A percentile compares a stretch with the other conserved stretches of the same genome.
Conservation (phyloP, 495 filamentous ascomycete species). For the Penicilliopsis zonata region DNA sequence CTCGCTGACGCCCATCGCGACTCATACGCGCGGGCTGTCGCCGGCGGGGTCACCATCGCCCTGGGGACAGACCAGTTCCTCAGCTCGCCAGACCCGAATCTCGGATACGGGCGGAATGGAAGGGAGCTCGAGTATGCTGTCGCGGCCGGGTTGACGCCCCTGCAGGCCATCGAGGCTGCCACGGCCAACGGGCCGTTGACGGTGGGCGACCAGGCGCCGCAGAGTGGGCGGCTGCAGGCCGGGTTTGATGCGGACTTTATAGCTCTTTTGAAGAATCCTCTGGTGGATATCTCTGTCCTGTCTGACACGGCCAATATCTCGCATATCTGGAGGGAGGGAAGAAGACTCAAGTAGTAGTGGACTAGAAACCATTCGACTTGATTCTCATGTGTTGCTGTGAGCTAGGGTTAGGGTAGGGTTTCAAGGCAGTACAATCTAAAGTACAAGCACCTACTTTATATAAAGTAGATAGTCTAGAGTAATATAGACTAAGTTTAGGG, state of each 20-base stretch:
- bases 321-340: slow-evolving; percentile 36
- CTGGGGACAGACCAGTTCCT: slow-evolving; percentile 28
- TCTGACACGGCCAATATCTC: slow-evolving; percentile 26
- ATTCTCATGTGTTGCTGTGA: no score
- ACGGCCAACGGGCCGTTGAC: slow-evolving; percentile 37
- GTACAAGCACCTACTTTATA: no score
- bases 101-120: slow-evolving; percentile 30
- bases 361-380: no score
- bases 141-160: slow-evolving; percentile 33
- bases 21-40: slow-evolving; percentile 20
- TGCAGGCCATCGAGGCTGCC: slow-evolving; percentile 41
- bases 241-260: slow-evolving; percentile 40
- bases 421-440: no score
- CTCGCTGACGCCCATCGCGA: slow-evolving; percentile 17
- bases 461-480: no score
- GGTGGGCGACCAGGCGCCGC: slow-evolving; percentile 28
- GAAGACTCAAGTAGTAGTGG: slow-evolving; percentile 20
- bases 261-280: slow-evolving; percentile 28
- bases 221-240: slow-evolving; percentile 33
- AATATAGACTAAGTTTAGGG: no score
- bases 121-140: slow-evolving; percentile 37
- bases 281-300: slow-evolving; percentile 32
- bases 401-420: no score
- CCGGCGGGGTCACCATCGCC: slow-evolving; percentile 21
- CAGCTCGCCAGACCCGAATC: slow-evolving; percentile 6